Evolutionary conservation across 495 filamentous ascomycete species (phyloP).

Genomic region (Penicillium pulvis): DNA sequence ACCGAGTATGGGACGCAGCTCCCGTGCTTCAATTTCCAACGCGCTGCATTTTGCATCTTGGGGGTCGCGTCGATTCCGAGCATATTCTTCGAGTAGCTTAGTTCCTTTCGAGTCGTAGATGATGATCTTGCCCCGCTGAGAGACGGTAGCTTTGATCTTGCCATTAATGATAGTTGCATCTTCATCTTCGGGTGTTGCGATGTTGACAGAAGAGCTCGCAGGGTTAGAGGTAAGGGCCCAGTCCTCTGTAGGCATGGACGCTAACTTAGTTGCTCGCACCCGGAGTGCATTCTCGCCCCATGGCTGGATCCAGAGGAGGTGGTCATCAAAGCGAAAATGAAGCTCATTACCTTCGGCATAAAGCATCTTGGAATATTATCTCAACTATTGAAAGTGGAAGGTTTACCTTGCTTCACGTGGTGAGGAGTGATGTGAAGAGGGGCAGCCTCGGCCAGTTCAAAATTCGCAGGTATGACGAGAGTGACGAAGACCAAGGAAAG

Average conservation of each 20-base stretch:
- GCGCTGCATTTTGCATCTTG: slow-evolving; percentile 58
- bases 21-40: slow-evolving; percentile 53
- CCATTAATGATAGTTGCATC: slow-evolving; percentile 52
- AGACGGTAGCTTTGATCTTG: slow-evolving; percentile 51
- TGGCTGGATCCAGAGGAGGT: slow-evolving; percentile 55
- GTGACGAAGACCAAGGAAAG: background rate
- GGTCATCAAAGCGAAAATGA: slow-evolving; percentile 53
- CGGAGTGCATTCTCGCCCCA: slow-evolving; percentile 58
- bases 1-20: slow-evolving; percentile 55
- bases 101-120: slow-evolving; percentile 47
- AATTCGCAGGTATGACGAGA: background rate
- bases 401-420: too few species aligned
- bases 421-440: background rate
- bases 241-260: slow-evolving; percentile 50
- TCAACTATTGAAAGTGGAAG: too few species aligned
- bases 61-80: slow-evolving; percentile 51
- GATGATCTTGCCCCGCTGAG: slow-evolving; percentile 50
- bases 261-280: slow-evolving; percentile 52
- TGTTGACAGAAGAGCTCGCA: slow-evolving; percentile 12
- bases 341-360: slow-evolving; percentile 41
- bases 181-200: slow-evolving; percentile 27
- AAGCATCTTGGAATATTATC: slow-evolving; percentile 38
- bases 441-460: background rate
- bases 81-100: slow-evolving; percentile 57
- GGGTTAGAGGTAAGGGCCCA: slow-evolving; percentile 51